phyloP scores from a whole-genome alignment of 768 basidiomycete species.

The Omphalotus guepiniiformis region DNA sequence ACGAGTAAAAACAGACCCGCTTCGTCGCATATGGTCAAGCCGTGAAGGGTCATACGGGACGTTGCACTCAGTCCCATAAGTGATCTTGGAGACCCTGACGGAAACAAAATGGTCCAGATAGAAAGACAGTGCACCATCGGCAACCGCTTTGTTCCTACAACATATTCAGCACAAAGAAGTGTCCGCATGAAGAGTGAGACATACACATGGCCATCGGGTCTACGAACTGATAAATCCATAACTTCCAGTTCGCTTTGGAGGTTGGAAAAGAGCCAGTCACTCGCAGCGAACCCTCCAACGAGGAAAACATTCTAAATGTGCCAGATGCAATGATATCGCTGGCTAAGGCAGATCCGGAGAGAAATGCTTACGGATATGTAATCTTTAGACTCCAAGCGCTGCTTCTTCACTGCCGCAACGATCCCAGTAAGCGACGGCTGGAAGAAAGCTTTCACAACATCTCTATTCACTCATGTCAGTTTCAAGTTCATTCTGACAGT shows the following conservation, averaged over 20 bases:
- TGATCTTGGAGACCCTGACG: slow-evolving; percentile 28
- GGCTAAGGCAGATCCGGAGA: not conserved
- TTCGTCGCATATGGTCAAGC: no score
- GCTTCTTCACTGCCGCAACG: slow-evolving; percentile 29
- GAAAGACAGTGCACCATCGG: slow-evolving; percentile 36
- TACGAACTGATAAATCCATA: slow-evolving; percentile 29
- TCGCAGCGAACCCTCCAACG: slow-evolving; percentile 52
- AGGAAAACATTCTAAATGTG: slow-evolving; percentile 35
- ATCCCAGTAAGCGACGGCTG: slow-evolving; percentile 37
- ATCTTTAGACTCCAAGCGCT: slow-evolving; percentile 24
- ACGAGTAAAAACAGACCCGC: no score
- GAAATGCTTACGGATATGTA: slow-evolving; percentile 26
- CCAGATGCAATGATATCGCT: not conserved
- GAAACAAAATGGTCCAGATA: slow-evolving; percentile 35
- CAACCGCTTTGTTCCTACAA: slow-evolving; percentile 38
- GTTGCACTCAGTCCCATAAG: slow-evolving; percentile 31
- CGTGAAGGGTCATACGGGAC: slow-evolving; percentile 20
- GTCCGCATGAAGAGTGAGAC: slow-evolving; percentile 18
- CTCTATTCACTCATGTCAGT: not conserved
- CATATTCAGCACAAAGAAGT: not conserved
- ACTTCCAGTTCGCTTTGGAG: slow-evolving; percentile 32
- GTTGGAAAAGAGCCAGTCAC: slow-evolving; percentile 41
- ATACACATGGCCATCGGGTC: slow-evolving; percentile 45
- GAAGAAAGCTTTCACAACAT: slow-evolving; percentile 37
- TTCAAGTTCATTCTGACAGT: not conserved